Conservation (phyloP, 2,329 filamentous ascomycete genomes). For the Apiospora aurea region DNA sequence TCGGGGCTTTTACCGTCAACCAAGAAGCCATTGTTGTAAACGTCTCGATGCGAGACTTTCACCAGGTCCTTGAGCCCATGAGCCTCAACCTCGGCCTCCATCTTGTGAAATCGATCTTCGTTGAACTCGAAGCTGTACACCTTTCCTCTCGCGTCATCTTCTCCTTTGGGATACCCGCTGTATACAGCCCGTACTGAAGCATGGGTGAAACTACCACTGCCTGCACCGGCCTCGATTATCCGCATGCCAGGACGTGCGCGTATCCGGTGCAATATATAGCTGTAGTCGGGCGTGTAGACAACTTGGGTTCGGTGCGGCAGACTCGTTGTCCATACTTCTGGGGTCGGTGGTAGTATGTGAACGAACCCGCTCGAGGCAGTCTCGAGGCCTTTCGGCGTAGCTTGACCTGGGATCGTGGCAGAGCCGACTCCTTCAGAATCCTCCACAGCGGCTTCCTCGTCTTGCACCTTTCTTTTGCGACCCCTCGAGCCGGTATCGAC, state of each 20-base stretch:
- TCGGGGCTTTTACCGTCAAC: constrained; percentile 65
- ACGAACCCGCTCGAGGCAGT: constrained; percentile 74
- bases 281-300: constrained; percentile 87
- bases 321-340: constrained; percentile 82
- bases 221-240: constrained; percentile 82
- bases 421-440: constrained; percentile 33
- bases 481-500: constrained; percentile 93
- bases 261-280: constrained; percentile 80
- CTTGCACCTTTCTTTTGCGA: constrained; percentile 66
- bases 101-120: constrained; percentile 72
- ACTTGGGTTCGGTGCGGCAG: constrained; percentile 85
- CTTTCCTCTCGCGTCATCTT: constrained; percentile 61
- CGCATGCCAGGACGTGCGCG: constrained; percentile 75
- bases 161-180: constrained; percentile 67
- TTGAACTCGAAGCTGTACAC: constrained; percentile 88
- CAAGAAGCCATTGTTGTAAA: constrained; percentile 77
- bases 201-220: constrained; percentile 85
- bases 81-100: constrained; percentile 72
- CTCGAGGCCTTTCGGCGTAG: constrained; percentile 47
- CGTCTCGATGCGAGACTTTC: constrained; percentile 78
- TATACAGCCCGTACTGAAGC: constrained; percentile 79
- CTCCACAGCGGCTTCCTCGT: constrained; percentile 53
- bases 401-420: constrained; percentile 22
- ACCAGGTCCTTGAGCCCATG: constrained; percentile 73
- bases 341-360: constrained; percentile 79